These are phyloP conservation scores for Zymoseptoria crescenta DNA, from an alignment of 2,329 filamentous ascomycete genomes.

Conservation along the genomic window DNA sequence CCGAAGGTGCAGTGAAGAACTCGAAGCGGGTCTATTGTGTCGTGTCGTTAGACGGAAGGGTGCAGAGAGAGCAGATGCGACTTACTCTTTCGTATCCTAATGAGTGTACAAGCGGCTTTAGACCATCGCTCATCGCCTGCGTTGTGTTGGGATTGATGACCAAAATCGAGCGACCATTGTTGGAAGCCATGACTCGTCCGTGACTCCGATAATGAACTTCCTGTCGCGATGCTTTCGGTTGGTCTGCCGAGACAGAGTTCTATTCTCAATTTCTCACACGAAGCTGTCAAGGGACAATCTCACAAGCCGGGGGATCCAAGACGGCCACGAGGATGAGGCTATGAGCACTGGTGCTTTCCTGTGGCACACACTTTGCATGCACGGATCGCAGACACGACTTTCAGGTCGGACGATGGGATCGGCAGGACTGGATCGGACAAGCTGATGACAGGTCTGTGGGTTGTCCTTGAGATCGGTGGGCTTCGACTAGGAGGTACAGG, in stretches of 20 bases:
- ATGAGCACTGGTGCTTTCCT: background rate
- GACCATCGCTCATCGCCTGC: slow-evolving; percentile 59
- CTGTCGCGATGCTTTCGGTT: background rate
- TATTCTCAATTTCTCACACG: background rate
- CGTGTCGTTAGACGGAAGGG: background rate
- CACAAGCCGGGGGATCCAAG: background rate
- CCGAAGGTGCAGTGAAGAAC: slow-evolving; percentile 59
- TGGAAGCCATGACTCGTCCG: slow-evolving; percentile 3
- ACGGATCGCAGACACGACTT: background rate
- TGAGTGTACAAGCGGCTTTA: slow-evolving; percentile 45
- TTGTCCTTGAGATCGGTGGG: background rate
- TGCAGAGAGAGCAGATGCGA: background rate
- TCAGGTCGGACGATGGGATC: background rate
- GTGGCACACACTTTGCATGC: background rate
- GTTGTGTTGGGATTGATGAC: slow-evolving; percentile 78
- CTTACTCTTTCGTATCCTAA: slow-evolving; percentile 39
- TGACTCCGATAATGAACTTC: background rate
- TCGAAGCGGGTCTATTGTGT: slow-evolving; percentile 39
- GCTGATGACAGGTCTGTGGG: too few relatives aligned
- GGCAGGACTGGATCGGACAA: background rate
- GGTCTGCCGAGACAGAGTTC: background rate
- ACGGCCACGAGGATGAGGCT: background rate
- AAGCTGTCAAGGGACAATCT: background rate
- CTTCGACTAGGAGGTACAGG: too few relatives aligned
- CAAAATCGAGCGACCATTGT: slow-evolving; percentile 44